Conservation (phyloP, 208 protist species). For the Crithidia brevicula region DNA sequence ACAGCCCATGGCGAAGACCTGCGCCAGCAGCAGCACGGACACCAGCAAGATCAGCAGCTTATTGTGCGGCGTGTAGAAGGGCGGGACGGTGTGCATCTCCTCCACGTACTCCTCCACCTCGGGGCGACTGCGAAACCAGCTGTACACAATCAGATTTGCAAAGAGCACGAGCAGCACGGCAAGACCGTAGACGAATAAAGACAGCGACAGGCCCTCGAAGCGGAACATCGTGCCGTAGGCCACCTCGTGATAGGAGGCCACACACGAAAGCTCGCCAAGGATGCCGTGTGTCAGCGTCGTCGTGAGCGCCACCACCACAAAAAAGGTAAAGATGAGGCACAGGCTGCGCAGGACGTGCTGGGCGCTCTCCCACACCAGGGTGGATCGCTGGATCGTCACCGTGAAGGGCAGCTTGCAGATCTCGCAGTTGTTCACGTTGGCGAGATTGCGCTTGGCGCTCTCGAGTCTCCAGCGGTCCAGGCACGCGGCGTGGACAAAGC, state of each 20-base stretch:
- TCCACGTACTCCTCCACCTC: conserved; percentile 57
- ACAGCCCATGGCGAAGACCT: conserved; percentile 59
- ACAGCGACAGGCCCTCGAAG: conserved; percentile 55
- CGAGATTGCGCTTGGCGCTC: conserved; percentile 65
- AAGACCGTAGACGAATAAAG: conserved; percentile 57
- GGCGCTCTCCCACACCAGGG: conserved; percentile 51
- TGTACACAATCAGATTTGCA: conserved; percentile 59
- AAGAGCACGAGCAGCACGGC: conserved; percentile 50
- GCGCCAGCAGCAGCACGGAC: conserved; percentile 39
- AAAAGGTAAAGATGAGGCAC: conserved; percentile 44
- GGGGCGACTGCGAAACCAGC: conserved; percentile 54
- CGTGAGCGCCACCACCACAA: conserved; percentile 37
- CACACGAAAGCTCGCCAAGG: conserved; percentile 65
- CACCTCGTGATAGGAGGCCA: conserved; percentile 60
- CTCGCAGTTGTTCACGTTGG: conserved; percentile 78
- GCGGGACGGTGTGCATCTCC: conserved; percentile 54
- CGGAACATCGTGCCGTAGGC: conserved; percentile 62
- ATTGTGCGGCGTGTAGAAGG: conserved; percentile 63
- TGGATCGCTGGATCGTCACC: conserved; percentile 50
- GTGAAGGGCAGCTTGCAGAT: conserved; percentile 77
- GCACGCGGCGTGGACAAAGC: conserved; percentile 78
- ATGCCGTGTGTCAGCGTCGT: conserved; percentile 33
- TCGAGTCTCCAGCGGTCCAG: conserved; percentile 83
- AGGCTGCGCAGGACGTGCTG: conserved; percentile 37
- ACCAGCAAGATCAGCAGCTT: conserved; percentile 36